Conservation (phyloP, 371 early-diverging fungal species). For the Fennellomyces sp. region DNA sequence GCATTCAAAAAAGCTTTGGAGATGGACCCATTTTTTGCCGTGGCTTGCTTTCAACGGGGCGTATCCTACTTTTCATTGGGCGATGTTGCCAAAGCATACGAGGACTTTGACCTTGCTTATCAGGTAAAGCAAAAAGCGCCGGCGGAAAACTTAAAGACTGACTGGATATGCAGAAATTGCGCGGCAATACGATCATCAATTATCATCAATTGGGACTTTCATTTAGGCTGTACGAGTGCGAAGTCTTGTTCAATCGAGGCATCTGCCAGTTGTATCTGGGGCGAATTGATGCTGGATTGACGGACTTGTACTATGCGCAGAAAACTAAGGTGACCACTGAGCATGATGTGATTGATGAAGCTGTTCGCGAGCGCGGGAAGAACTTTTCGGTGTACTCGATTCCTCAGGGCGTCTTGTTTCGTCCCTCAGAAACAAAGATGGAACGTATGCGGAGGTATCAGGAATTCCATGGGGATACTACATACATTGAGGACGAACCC, state of each 20-base stretch:
- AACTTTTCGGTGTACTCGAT: constrained; percentile 77
- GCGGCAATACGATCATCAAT: constrained; percentile 91
- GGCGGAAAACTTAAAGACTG: neutral
- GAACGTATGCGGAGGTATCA: constrained; percentile 26
- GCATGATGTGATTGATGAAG: constrained; percentile 75
- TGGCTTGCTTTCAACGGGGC: constrained; percentile 92
- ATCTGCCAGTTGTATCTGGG: constrained; percentile 81
- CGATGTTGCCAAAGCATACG: constrained; percentile 63
- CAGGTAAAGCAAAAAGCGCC: constrained; percentile 31
- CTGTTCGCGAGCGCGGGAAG: constrained; percentile 69
- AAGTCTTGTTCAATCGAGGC: constrained; percentile 89
- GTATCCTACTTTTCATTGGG: constrained; percentile 73
- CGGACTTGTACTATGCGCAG: constrained; percentile 77
- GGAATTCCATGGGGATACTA: constrained; percentile 9
- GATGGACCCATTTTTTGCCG: constrained; percentile 87
- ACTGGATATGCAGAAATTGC: constrained; percentile 60
- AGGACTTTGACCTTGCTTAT: constrained; percentile 75
- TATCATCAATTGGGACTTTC: constrained; percentile 93
- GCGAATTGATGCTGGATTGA: constrained; percentile 69
- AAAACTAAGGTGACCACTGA: constrained; percentile 69
- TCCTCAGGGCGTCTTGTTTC: constrained; percentile 77
- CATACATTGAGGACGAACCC: constrained; percentile 11
- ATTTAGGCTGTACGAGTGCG: constrained; percentile 85
- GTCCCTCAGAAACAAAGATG: constrained; percentile 78
- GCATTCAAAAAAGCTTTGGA: constrained; percentile 76